These are phyloP conservation scores for Scleroderma bovista DNA, from an alignment of 768 basidiomycete genomes.

Conservation along the genomic window DNA sequence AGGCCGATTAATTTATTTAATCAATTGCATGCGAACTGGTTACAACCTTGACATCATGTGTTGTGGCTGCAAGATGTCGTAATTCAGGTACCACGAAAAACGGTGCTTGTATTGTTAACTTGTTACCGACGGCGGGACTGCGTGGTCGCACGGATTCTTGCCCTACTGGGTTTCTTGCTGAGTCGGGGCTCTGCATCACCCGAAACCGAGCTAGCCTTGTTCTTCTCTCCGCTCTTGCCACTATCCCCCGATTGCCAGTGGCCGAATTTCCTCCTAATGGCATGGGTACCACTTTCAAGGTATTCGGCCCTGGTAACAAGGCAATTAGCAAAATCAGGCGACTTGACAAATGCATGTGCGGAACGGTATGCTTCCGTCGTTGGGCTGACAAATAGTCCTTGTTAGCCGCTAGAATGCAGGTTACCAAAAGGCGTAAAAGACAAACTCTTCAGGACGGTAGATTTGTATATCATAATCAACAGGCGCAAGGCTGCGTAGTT, in stretches of 20 bases:
- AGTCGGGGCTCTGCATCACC: constrained; percentile 21
- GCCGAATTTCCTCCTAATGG: constrained; percentile 69
- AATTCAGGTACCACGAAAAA: background rate
- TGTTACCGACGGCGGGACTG: constrained; percentile 25
- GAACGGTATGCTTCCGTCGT: constrained; percentile 61
- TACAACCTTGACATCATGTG: background rate
- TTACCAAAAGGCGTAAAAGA: constrained; percentile 12
- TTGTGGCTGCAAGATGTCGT: background rate
- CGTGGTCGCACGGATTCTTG: constrained; percentile 17
- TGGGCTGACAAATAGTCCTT: constrained; percentile 40
- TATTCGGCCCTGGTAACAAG: constrained; percentile 81
- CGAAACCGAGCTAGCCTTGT: constrained; percentile 10
- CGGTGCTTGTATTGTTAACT: background rate
- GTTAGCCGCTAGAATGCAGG: constrained; percentile 9
- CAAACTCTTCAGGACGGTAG: constrained; percentile 71
- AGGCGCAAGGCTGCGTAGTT: constrained; percentile 79
- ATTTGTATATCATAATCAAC: constrained; percentile 70
- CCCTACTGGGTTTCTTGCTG: constrained; percentile 23
- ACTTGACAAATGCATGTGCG: constrained; percentile 52
- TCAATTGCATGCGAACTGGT: no score
- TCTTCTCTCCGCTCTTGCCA: constrained; percentile 17
- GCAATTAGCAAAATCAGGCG: constrained; percentile 43
- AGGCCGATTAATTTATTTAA: no score
- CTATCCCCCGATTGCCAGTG: constrained; percentile 44
- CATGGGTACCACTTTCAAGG: constrained; percentile 72